Conservation (phyloP, 148 eudicot genomes). For the Gaultheria prostrata region DNA sequence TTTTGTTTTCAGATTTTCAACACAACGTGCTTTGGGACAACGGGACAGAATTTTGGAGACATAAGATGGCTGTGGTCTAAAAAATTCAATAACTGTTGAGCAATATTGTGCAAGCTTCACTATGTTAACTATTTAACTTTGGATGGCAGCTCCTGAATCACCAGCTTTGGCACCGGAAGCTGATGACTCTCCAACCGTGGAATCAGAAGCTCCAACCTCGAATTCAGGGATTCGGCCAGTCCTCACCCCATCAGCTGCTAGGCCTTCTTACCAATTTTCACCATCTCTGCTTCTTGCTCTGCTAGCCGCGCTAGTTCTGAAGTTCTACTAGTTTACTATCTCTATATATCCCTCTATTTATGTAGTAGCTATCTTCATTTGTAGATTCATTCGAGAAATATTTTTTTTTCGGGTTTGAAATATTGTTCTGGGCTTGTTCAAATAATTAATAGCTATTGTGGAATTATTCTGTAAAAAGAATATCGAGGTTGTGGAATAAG, state of each 20-base stretch:
- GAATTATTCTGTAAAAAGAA: not conserved
- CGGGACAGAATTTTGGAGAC: not conserved
- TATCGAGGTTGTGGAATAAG: not conserved
- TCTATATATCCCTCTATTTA: not conserved
- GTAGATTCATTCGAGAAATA: not conserved
- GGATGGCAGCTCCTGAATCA: constrained; percentile 32
- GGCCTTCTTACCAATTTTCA: constrained; percentile 28
- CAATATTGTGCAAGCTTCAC: not conserved
- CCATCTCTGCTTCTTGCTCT: constrained; percentile 33
- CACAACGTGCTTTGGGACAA: not conserved
- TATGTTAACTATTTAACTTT: not conserved
- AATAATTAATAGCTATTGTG: not conserved
- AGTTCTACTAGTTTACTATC: constrained; percentile 22
- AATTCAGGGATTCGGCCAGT: constrained; percentile 37
- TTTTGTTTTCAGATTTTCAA: not conserved
- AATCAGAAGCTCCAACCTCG: constrained; percentile 37
- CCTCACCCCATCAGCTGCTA: constrained; percentile 47
- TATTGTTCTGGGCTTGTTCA: not conserved
- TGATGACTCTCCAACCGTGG: constrained; percentile 33
- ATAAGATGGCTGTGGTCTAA: no score
- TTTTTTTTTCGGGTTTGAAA: constrained; percentile 11
- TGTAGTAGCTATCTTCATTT: not conserved
- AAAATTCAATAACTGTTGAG: not conserved
- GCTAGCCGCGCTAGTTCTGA: constrained; percentile 29
- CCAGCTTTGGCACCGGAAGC: constrained; percentile 48